Percentiles rank a stretch among this genome's conserved stretches.
Evolutionary conservation across 345 rosid genomes (phyloP).

Genomic region (Gynandropsis gynandra): DNA sequence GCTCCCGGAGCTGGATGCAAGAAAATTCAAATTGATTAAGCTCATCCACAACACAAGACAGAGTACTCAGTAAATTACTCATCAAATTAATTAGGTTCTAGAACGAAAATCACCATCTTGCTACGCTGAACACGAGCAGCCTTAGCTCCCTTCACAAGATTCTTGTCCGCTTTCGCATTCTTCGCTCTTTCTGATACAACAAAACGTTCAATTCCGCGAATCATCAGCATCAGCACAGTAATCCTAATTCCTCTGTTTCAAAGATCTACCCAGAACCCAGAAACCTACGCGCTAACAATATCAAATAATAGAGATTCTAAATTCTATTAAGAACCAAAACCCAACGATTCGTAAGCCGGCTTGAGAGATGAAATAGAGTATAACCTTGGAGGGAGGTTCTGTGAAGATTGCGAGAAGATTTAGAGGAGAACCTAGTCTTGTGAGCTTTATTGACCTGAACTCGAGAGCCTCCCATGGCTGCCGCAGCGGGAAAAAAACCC

Average conservation of each 20-base stretch:
- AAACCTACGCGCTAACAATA: neutral
- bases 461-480: conserved; percentile 65
- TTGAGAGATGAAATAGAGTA: neutral
- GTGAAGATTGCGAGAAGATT: conserved; percentile 74
- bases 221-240: neutral
- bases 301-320: neutral
- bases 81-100: neutral
- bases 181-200: conserved; percentile 43
- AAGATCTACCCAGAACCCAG: too few relatives aligned
- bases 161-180: conserved; percentile 55
- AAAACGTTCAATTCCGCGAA: neutral
- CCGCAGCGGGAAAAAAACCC: too few relatives aligned
- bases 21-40: neutral
- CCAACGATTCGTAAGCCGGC: neutral
- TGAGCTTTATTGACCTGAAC: conserved; percentile 79
- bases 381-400: conserved; percentile 57
- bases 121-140: conserved; percentile 69
- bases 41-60: neutral
- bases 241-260: too few relatives aligned
- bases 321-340: neutral
- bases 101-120: conserved; percentile 55
- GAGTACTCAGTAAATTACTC: neutral
- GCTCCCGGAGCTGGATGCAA: conserved; percentile 58
- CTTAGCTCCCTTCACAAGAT: conserved; percentile 52
- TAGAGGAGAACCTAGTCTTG: conserved; percentile 71